Percentiles rank a stretch among this genome's conserved stretches.
Conservation (phyloP, 2,329 filamentous ascomycete genomes). For the Ceratocystiopsis sp. region DNA sequence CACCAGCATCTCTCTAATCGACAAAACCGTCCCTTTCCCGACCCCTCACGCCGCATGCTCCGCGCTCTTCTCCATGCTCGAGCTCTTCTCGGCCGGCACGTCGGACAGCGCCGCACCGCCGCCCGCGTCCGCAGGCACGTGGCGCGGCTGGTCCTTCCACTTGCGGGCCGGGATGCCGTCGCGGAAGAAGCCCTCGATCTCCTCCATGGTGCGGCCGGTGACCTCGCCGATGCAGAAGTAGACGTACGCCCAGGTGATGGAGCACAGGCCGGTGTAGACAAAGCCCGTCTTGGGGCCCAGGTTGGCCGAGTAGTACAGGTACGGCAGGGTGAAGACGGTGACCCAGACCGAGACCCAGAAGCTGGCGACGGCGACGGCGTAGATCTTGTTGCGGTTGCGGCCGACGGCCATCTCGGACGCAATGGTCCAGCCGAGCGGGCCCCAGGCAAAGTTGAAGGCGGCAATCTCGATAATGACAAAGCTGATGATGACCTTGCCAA, state of each 20-base stretch:
- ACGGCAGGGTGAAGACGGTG: conserved; percentile 11
- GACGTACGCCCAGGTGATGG: neutral
- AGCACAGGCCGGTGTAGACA: neutral
- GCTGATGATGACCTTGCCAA: conserved; percentile 22
- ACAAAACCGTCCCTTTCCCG: too few species aligned
- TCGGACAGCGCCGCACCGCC: too few species aligned
- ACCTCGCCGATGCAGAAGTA: conserved; percentile 1
- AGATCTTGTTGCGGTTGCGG: conserved; percentile 29
- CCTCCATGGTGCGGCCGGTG: neutral
- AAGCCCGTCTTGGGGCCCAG: conserved; percentile 1
- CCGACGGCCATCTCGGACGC: conserved; percentile 29
- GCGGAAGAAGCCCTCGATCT: neutral
- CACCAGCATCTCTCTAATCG: too few species aligned
- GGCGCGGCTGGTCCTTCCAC: neutral
- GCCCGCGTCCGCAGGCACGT: too few species aligned
- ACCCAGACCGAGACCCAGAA: conserved; percentile 27
- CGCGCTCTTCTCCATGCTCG: too few species aligned
- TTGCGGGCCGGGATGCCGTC: neutral
- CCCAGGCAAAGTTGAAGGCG: conserved; percentile 27
- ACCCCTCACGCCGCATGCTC: too few species aligned
- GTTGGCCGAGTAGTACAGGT: conserved; percentile 1
- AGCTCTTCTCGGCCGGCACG: too few species aligned
- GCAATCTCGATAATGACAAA: conserved; percentile 25
- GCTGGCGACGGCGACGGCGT: conserved; percentile 22
- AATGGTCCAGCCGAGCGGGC: conserved; percentile 23